phyloP scores from a whole-genome alignment of 306 rosid species.

The Rosa rugosa region DNA sequence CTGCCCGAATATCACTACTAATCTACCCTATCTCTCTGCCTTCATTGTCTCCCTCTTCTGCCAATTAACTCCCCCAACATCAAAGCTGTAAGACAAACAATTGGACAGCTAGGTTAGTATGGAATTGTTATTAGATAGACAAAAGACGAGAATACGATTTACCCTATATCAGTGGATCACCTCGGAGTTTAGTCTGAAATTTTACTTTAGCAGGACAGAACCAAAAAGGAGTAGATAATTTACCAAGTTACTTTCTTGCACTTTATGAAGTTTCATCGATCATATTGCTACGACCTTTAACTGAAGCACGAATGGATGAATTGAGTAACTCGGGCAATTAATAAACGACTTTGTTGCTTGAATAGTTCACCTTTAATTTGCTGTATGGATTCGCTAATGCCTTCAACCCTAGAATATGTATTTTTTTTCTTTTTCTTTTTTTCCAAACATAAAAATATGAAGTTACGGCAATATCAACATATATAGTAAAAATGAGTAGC shows the following conservation, averaged over 20 bases:
- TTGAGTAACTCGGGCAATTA: too few relatives aligned
- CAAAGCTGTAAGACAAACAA: constrained; percentile 36
- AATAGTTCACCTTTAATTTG: too few relatives aligned
- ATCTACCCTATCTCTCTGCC: constrained; percentile 33
- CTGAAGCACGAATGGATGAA: too few relatives aligned
- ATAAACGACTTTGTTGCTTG: too few relatives aligned
- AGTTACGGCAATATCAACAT: neutral
- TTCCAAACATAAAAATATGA: neutral
- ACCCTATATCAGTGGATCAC: neutral
- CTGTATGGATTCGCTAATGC: neutral
- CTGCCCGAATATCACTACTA: constrained; percentile 18
- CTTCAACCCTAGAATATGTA: neutral
- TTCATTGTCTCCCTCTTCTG: constrained; percentile 46
- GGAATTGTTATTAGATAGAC: neutral
- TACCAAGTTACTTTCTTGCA: too few relatives aligned
- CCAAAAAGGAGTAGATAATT: too few relatives aligned
- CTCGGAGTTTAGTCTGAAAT: neutral
- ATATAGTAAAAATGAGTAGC: neutral
- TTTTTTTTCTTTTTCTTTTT: neutral
- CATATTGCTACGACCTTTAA: too few relatives aligned
- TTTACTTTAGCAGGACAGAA: too few relatives aligned
- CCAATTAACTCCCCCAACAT: constrained; percentile 28
- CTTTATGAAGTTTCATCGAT: too few relatives aligned
- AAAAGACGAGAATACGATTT: neutral
- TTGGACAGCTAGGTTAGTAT: neutral